Evolutionary conservation across 305 asterid genomes (phyloP).

Genomic region (Fraxinus ornus): DNA sequence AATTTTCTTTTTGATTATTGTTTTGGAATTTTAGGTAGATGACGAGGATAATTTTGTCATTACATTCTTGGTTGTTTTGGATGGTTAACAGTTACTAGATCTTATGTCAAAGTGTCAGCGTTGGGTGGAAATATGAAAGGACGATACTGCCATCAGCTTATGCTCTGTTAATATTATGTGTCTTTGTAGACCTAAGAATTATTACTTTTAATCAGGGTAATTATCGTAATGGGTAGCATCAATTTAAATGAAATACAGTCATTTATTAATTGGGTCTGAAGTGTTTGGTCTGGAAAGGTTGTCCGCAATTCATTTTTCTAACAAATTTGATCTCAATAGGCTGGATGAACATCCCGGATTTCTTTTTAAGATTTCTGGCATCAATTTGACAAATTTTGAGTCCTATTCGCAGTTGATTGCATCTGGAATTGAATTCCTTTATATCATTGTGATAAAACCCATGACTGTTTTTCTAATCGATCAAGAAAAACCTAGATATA

Average conservation of each 20-base stretch:
- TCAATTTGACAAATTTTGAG: not conserved
- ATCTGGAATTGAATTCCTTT: not conserved
- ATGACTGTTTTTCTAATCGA: not conserved
- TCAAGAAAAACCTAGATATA: not conserved
- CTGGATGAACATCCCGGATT: not conserved
- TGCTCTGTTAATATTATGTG: not conserved
- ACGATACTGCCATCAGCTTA: constrained; percentile 32
- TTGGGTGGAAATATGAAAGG: constrained; percentile 26
- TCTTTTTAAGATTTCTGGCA: not conserved
- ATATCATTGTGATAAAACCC: not conserved
- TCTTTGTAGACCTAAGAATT: not conserved
- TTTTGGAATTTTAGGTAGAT: constrained; percentile 32
- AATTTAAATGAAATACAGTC: not conserved
- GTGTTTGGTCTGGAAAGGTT: not conserved
- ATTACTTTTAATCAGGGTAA: not conserved
- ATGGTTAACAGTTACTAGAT: constrained; percentile 20
- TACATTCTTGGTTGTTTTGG: constrained; percentile 3
- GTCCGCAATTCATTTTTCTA: not conserved
- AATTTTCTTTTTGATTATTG: not conserved
- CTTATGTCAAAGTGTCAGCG: constrained; percentile 9
- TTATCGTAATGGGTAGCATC: not conserved
- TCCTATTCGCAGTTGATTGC: not conserved
- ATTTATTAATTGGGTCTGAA: not conserved
- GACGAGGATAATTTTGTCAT: constrained; percentile 36
- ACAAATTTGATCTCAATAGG: not conserved